Evolutionary conservation across 805 yeast genomes (phyloP).

Genomic region (Sugiyamaella floridensis): DNA sequence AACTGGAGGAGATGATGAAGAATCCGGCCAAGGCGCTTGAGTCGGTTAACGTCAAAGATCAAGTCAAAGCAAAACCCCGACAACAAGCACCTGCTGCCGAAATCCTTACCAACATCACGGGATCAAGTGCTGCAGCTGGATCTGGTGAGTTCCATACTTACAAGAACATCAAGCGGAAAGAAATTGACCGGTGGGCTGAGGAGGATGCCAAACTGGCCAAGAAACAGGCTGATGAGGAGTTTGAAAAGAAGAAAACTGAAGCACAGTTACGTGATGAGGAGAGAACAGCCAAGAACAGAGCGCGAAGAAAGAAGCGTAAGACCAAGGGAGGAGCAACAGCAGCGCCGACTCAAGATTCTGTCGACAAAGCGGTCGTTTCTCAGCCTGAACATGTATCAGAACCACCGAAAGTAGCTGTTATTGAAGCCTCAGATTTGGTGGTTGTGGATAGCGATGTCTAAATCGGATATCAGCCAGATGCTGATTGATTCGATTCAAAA

Average conservation of each 20-base stretch:
- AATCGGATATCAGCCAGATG: too few species aligned
- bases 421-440: background rate
- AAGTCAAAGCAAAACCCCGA: background rate
- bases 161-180: conserved; percentile 29
- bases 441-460: background rate
- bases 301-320: conserved; percentile 10
- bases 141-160: conserved; percentile 35
- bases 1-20: conserved; percentile 15
- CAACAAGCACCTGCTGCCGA: conserved; percentile 4
- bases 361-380: too few species aligned
- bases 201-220: conserved; percentile 20
- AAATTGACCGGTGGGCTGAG: conserved; percentile 23
- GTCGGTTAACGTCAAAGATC: background rate
- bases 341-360: too few species aligned
- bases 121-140: conserved; percentile 33
- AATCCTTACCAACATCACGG: conserved; percentile 21
- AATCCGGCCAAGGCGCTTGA: conserved; percentile 13
- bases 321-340: background rate
- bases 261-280: conserved; percentile 19
- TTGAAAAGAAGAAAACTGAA: conserved; percentile 17
- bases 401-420: background rate
- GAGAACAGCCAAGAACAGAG: conserved; percentile 26
- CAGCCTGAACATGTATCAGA: too few species aligned
- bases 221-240: conserved; percentile 22
- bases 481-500: too few species aligned